phyloP scores from a whole-genome alignment of 192 early-diverging fungal genomes.

The Helicostylum pulchrum region DNA sequence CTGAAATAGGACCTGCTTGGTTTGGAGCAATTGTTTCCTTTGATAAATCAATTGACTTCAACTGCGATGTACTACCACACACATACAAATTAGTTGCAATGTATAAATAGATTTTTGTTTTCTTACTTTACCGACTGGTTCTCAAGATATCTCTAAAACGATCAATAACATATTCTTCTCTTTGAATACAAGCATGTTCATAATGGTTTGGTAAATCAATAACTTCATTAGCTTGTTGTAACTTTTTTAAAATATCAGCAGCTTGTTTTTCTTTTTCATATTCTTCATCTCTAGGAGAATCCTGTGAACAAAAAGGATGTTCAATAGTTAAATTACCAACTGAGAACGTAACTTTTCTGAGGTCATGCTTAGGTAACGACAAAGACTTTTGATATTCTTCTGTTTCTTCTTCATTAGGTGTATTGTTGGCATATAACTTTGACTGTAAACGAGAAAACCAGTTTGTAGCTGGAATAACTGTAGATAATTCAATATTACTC shows the following conservation, averaged over 20 bases:
- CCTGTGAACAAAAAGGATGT: conserved; percentile 4
- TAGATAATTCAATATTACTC: neutral
- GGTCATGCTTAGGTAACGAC: conserved; percentile 16
- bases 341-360: conserved; percentile 12
- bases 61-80: conserved; percentile 1
- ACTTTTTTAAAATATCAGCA: neutral
- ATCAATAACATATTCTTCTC: conserved; percentile 20
- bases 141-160: conserved; percentile 10
- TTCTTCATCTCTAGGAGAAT: conserved; percentile 12
- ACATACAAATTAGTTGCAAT: neutral
- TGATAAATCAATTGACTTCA: conserved; percentile 27
- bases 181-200: conserved; percentile 25
- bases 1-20: conserved; percentile 67
- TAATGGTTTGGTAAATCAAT: conserved; percentile 19
- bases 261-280: neutral
- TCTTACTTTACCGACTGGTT: conserved; percentile 4
- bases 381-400: neutral
- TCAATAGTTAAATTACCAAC: conserved; percentile 12
- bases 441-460: conserved; percentile 28
- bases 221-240: neutral
- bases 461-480: neutral
- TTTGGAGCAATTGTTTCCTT: conserved; percentile 46
- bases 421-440: conserved; percentile 2
- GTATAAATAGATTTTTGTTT: conserved; percentile 5
- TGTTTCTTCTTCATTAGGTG: conserved; percentile 4